A percentile compares a stretch with the other conserved stretches of the same genome.
Evolutionary conservation across 305 asterid genomes (phyloP).

Genomic region (Nicotiana rustica): DNA sequence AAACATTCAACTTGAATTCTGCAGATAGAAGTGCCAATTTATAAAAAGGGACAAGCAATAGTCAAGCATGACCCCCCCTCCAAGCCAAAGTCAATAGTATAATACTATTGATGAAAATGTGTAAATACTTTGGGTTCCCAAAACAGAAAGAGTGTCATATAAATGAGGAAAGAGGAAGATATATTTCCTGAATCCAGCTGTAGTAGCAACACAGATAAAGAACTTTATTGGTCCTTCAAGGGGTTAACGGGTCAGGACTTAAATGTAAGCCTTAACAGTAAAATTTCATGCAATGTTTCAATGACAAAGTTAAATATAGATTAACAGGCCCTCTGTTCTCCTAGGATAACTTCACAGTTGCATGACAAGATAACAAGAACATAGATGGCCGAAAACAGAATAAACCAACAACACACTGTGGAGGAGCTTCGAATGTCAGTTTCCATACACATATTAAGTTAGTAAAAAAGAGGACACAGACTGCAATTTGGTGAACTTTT

Average conservation of each 20-base stretch:
- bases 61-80: neutral
- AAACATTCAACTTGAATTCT: neutral
- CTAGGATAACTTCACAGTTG: neutral
- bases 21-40: constrained; percentile 14
- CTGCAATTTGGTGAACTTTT: neutral
- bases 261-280: neutral
- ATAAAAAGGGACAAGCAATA: neutral
- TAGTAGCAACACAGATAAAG: constrained; percentile 12
- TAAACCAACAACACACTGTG: neutral
- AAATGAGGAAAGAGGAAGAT: constrained; percentile 4
- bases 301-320: neutral
- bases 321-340: constrained; percentile 25
- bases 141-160: neutral
- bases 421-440: neutral
- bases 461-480: neutral
- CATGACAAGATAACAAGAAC: neutral
- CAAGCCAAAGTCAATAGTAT: neutral
- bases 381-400: neutral
- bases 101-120: neutral
- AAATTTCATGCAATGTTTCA: constrained; percentile 6
- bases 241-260: neutral
- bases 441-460: neutral
- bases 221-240: constrained; percentile 21
- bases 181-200: neutral
- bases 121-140: constrained; percentile 2